phyloP scores from a whole-genome alignment of 495 filamentous ascomycete genomes.

The Evernia prunastri region DNA sequence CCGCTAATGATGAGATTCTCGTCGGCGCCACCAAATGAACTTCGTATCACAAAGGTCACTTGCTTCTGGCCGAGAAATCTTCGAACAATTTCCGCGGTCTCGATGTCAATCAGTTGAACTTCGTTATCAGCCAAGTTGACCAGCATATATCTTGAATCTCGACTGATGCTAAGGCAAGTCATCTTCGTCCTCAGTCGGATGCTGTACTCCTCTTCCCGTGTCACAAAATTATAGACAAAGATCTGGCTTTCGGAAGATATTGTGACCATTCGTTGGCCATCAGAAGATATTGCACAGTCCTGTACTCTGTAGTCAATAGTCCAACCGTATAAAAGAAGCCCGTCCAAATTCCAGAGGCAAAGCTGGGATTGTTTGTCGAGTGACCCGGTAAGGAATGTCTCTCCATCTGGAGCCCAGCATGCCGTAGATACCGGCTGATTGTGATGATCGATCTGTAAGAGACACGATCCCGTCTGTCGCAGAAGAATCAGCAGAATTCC shows the following conservation, averaged over 20 bases:
- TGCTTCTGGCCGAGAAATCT: constrained; percentile 68
- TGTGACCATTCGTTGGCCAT: constrained; percentile 71
- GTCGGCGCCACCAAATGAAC: constrained; percentile 76
- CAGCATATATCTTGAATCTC: constrained; percentile 71
- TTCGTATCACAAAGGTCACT: constrained; percentile 68
- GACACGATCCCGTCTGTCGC: constrained; percentile 59
- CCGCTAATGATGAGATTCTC: constrained; percentile 89
- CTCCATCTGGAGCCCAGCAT: constrained; percentile 74
- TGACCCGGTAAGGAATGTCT: constrained; percentile 73
- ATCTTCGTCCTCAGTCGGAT: constrained; percentile 57
- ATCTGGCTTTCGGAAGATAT: constrained; percentile 64
- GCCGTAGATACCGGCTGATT: constrained; percentile 77
- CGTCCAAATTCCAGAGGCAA: constrained; percentile 59
- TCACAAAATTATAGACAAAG: constrained; percentile 74
- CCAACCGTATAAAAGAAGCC: constrained; percentile 55
- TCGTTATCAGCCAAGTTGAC: constrained; percentile 71
- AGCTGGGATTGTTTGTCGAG: constrained; percentile 62
- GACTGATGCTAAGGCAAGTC: constrained; percentile 74
- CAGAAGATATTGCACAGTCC: constrained; percentile 72
- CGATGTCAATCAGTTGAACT: constrained; percentile 70
- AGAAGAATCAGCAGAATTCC: constrained; percentile 3
- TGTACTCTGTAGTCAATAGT: constrained; percentile 64
- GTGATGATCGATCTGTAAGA: constrained; percentile 60
- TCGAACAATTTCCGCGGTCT: constrained; percentile 62
- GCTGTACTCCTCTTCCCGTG: constrained; percentile 66